Percentiles rank a stretch among this genome's conserved stretches.
Evolutionary conservation across 2,329 filamentous ascomycete species (phyloP).

Genomic region (Pyricularia grisea): DNA sequence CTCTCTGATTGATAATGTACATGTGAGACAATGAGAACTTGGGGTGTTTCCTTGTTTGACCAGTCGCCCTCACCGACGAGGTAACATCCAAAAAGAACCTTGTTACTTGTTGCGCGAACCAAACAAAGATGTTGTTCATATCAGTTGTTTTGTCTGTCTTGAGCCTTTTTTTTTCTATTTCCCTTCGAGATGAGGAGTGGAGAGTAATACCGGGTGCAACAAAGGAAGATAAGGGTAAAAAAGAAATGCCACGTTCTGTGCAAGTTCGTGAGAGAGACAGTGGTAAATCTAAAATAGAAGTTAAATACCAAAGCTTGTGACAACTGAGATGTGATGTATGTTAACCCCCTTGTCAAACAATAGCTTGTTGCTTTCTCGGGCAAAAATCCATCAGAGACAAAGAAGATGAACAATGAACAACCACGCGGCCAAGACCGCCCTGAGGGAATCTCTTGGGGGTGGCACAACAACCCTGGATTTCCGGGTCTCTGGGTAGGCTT

Average conservation of each 20-base stretch:
- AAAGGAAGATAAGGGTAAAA: not conserved
- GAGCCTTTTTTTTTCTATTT: not conserved
- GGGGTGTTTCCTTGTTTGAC: not conserved
- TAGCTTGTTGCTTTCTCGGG: not conserved
- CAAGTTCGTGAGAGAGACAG: not conserved
- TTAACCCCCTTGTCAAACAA: not conserved
- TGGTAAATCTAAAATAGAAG: not conserved
- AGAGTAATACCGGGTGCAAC: not conserved
- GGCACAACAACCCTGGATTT: not conserved
- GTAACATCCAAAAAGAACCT: not conserved
- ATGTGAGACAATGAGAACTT: not conserved
- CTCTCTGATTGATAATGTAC: not conserved
- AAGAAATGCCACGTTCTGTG: not conserved
- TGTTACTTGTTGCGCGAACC: not conserved
- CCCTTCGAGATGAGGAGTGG: not conserved
- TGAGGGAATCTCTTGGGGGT: not conserved
- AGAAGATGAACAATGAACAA: not conserved
- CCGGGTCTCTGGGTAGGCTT: not conserved
- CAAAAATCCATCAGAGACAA: slow-evolving; percentile 1
- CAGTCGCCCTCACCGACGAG: not conserved
- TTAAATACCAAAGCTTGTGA: not conserved
- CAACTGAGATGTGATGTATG: not conserved
- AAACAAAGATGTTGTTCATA: not conserved
- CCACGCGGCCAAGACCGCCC: not conserved
- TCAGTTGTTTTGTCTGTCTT: not conserved